Percentiles rank a stretch among this genome's conserved stretches.
These are phyloP conservation scores for Fraxinus pennsylvanica DNA, from an alignment of 257 asterid species.

Conservation along the genomic window DNA sequence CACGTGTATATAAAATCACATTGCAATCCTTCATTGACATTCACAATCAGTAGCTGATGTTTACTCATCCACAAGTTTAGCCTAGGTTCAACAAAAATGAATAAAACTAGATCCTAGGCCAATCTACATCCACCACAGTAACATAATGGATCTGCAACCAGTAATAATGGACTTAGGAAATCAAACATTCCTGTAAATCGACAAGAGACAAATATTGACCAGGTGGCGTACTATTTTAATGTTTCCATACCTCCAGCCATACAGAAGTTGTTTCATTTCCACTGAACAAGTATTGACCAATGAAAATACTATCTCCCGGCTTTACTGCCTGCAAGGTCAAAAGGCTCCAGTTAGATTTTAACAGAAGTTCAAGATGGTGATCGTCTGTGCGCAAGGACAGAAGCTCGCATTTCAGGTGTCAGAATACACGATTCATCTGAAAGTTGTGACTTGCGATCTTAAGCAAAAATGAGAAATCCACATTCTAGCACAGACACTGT, in stretches of 20 bases:
- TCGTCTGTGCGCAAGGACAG: neutral
- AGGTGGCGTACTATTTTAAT: neutral
- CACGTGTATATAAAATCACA: neutral
- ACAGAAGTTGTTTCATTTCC: constrained; percentile 70
- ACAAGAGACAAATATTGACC: neutral
- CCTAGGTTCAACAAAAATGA: neutral
- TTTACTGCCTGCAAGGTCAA: constrained; percentile 43
- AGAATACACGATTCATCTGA: neutral
- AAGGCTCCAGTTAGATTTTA: neutral
- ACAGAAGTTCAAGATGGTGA: neutral
- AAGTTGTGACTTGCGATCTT: neutral
- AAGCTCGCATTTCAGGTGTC: neutral
- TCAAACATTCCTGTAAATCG: neutral
- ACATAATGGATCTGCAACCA: constrained; percentile 13
- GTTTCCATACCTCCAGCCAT: constrained; percentile 53
- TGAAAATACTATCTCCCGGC: constrained; percentile 56
- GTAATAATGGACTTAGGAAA: constrained; percentile 10
- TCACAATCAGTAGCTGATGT: neutral
- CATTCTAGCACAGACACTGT: neutral
- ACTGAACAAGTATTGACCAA: constrained; percentile 64
- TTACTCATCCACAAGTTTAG: neutral
- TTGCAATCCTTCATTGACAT: constrained; percentile 4
- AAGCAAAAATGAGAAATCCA: neutral
- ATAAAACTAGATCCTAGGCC: neutral
- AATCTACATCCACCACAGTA: neutral